Evolutionary conservation across 331 rosid species (phyloP), one percentile per base, ranked within the genome.

Genomic region (Quercus lobata): DNA sequence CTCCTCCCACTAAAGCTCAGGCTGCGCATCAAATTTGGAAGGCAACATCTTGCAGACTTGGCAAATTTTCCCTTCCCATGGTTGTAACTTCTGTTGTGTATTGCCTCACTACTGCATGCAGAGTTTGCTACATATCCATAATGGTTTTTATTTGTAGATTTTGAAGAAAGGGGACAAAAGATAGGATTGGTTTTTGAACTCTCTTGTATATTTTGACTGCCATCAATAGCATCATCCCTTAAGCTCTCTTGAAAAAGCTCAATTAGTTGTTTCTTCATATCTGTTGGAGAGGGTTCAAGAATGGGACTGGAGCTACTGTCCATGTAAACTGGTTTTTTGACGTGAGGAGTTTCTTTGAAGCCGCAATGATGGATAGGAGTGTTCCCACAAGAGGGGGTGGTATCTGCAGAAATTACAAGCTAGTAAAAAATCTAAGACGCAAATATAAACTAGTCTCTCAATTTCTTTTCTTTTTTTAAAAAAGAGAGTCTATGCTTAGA

Each of bases 221-320:
- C 74, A 65, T 53, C 66, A 17, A 57, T 75, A 27, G 55, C 44
- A 2, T 84, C 86, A 6, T 75, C 77, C 16, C 61, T 22, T 11
- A 53, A 81, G 46, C 89, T 88, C 41, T 88, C 91, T 3, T 56
- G 80, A 75, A 86, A 88, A 74, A 88, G 78, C 16, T 88, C 92
- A 58, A 88, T 65, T 11, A 88, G 85, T 25, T 74, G 88, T 72
- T 84, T 86, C 70, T 85, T 87, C 65, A 17, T 75, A 8, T 75
- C 77, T 55, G 57, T 27, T 1, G 76, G 72, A 57, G 78, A 65
- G 19, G 85, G 55, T 34, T 77, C 68, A 0, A 24, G 18, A 4
- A 25, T 29, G 16, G 75, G 69, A 21, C 37, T 46, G 56, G 46
- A 32, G 49, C 71, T 3, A 58, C 27, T 44, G 41, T 11, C 61